Percentiles rank a stretch among this genome's conserved stretches.
Conservation (phyloP, 176 grass and related monocot species). For the Phoenix roebelenii region DNA sequence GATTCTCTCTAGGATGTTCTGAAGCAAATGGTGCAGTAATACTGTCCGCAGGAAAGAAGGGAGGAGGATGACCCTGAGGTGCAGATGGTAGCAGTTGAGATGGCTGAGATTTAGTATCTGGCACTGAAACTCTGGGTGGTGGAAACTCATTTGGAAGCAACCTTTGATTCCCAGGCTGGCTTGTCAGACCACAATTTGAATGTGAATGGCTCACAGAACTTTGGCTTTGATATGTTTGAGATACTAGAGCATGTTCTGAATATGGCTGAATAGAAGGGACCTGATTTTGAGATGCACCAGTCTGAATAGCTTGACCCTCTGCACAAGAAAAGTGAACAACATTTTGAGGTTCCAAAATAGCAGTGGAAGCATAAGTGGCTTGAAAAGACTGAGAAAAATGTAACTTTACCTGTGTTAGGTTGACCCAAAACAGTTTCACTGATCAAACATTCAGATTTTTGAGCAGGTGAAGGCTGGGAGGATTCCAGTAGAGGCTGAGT, state of each 20-base stretch:
- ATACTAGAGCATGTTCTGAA: constrained; percentile 2
- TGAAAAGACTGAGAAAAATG: constrained; percentile 11
- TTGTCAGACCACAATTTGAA: background rate
- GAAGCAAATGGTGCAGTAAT: constrained; percentile 7
- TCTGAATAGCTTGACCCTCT: too few relatives aligned
- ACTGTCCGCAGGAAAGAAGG: background rate
- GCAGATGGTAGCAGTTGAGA: background rate
- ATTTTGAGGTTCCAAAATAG: constrained; percentile 23
- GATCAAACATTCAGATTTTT: background rate
- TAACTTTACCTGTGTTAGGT: constrained; percentile 2
- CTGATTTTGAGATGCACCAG: constrained; percentile 5
- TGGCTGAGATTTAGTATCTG: constrained; percentile 1
- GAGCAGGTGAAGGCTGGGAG: background rate
- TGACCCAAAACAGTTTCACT: constrained; percentile 15
- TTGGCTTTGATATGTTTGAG: constrained; percentile 1
- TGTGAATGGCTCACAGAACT: constrained; percentile 5
- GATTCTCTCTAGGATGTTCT: constrained; percentile 1
- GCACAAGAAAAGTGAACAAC: background rate
- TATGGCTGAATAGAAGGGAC: background rate
- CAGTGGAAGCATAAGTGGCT: constrained; percentile 9
- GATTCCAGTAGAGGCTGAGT: background rate
- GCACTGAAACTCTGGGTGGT: background rate
- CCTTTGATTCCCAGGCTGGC: background rate
- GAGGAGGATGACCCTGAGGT: background rate
- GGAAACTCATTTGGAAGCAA: too few relatives aligned